Evolutionary conservation across 225 moss, liverwort and hornwort species (phyloP), one percentile per base, ranked within the genome.

Genomic region (Pleurozium schreberi): DNA sequence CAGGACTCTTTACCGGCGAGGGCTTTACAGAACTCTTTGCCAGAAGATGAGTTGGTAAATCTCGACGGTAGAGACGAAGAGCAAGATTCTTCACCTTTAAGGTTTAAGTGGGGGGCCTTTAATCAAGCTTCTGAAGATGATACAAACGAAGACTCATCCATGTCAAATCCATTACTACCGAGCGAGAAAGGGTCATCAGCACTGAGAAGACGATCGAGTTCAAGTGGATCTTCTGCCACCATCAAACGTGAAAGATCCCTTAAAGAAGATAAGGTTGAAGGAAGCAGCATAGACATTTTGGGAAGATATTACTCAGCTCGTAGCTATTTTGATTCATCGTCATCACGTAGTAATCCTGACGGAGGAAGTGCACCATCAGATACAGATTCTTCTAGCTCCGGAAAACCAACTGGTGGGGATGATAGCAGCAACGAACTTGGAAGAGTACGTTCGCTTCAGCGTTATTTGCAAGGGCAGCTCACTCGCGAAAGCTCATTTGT

Each of bases 231-330:
- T 47, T 91, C 92, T 27, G 77, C 89, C 40, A 49, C 87, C 47
- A 90, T 85, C 60, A 90, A 85, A 49, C 87, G 89, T 83, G 83
- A 93, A 85, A 87, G 74, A 30, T 59, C 81, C n/a, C 79, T 75
- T 60, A 73, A 83, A 31, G 88, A 65, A 81, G 88, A 81, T 82
- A 66, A 66, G 81, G 65, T 52, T 68, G 76, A 76, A 76, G 85
- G 82, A 63, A 77, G 87, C 26, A 59, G 83, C 65, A 78, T 34
- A 43, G 89, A 90, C 62, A 86, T 69, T 66, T 75, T 87, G 61
- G 88, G 87, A 88, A 91, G 90, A 47, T 94, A 92, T 82, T 88
- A 88, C 87, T 94, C 94, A 62, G 92, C 92, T 83, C 91, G 94
- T 74, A 92, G 92, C 88, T 90, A 83, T 75, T 91, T 94, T 59